Conservation (phyloP, 2,329 filamentous ascomycete species). For the Penicillium fuscoglaucum region DNA sequence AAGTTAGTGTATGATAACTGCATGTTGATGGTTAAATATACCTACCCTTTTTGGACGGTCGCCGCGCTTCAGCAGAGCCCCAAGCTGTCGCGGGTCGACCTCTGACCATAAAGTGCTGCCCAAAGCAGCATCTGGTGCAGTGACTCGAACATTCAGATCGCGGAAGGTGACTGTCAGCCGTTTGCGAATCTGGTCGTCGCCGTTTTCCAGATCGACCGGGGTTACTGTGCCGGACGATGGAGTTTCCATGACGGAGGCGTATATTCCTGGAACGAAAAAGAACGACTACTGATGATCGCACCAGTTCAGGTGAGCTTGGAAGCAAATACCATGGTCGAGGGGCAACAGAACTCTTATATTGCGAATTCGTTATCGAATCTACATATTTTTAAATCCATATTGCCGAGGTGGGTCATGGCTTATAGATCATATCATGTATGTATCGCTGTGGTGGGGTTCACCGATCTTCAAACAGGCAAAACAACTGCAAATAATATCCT, state of each 20-base stretch:
- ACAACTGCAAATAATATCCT: not conserved
- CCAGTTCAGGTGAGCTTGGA: not conserved
- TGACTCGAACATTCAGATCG: conserved; percentile 37
- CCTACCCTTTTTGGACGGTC: conserved; percentile 33
- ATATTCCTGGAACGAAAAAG: not conserved
- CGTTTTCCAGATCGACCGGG: conserved; percentile 29
- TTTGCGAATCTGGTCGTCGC: conserved; percentile 27
- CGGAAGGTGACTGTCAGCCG: conserved; percentile 40
- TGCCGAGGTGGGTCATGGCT: conserved; percentile 14
- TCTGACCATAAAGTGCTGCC: conserved; percentile 38
- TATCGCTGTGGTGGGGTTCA: not conserved
- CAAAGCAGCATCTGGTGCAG: conserved; percentile 38
- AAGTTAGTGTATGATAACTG: not conserved
- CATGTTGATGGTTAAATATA: not conserved
- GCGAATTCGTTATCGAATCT: not conserved
- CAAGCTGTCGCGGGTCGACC: conserved; percentile 33
- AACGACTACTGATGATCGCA: not conserved
- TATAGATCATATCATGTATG: not conserved
- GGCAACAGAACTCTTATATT: conserved; percentile 15
- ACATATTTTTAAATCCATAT: conserved; percentile 22
- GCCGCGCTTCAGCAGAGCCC: conserved; percentile 21
- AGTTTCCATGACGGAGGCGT: conserved; percentile 25
- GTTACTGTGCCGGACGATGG: conserved; percentile 31
- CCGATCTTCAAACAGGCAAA: not conserved
- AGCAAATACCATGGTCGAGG: not conserved